Conservation (phyloP, 805 yeast genomes). For the Candida mattraensis region DNA sequence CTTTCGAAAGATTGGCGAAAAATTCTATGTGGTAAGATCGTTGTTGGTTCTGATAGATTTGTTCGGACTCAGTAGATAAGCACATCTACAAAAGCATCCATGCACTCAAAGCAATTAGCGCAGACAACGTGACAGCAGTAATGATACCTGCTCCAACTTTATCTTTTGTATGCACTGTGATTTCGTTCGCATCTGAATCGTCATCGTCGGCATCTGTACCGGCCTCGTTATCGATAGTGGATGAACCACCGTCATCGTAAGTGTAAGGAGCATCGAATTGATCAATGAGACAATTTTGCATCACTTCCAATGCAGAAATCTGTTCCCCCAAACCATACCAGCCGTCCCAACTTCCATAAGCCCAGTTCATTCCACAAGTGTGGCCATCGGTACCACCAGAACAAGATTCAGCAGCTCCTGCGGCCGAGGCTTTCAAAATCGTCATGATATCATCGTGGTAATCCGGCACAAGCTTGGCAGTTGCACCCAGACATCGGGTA, state of each 20-base stretch:
- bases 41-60: conserved; percentile 11
- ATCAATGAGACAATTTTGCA: conserved; percentile 44
- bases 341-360: conserved; percentile 58
- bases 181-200: conserved; percentile 38
- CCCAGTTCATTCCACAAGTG: conserved; percentile 84
- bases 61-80: conserved; percentile 9
- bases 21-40: conserved; percentile 21
- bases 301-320: conserved; percentile 69
- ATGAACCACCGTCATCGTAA: conserved; percentile 61
- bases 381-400: conserved; percentile 83
- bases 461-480: conserved; percentile 54
- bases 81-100: conserved; percentile 60
- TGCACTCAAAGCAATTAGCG: conserved; percentile 61
- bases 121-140: conserved; percentile 70
- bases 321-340: conserved; percentile 82
- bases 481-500: conserved; percentile 60
- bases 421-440: conserved; percentile 44
- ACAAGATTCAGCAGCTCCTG: conserved; percentile 77
- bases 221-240: conserved; percentile 32
- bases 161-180: conserved; percentile 59
- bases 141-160: conserved; percentile 88
- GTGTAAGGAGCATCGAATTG: conserved; percentile 59
- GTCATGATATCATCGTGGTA: conserved; percentile 41
- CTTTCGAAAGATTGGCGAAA: conserved; percentile 11
- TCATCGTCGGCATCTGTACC: conserved; percentile 60